These are phyloP conservation scores for Fusarium fujikuroi DNA, from an alignment of 2,329 filamentous ascomycete genomes.

Conservation along the genomic window DNA sequence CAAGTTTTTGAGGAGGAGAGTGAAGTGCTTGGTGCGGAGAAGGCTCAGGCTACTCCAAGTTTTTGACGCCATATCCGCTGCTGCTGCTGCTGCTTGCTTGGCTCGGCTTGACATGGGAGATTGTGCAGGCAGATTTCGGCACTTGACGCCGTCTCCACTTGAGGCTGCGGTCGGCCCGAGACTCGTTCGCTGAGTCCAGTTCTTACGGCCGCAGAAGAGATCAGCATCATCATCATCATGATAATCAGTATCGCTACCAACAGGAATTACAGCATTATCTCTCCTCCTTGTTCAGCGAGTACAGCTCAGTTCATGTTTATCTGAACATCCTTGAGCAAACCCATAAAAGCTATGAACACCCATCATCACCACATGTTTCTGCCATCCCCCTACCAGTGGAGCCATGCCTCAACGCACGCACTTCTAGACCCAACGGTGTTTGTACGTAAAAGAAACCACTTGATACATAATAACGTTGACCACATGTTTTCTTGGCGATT, in stretches of 20 bases:
- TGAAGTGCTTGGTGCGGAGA: slow-evolving; percentile 4
- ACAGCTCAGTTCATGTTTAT: slow-evolving; percentile 5
- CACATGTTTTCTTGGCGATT: slow-evolving; percentile 22
- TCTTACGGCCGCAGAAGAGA: not conserved
- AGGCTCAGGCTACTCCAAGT: slow-evolving; percentile 15
- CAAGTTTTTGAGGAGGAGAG: not conserved
- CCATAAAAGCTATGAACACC: slow-evolving; percentile 22
- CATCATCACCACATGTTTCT: slow-evolving; percentile 14
- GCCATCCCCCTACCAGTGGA: slow-evolving; percentile 3
- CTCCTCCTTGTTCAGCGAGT: too few relatives aligned
- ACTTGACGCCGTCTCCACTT: slow-evolving; percentile 24
- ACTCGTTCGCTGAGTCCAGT: not conserved
- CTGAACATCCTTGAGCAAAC: not conserved
- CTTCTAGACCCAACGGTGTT: slow-evolving; percentile 13
- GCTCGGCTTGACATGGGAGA: slow-evolving; percentile 17
- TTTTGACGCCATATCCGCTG: slow-evolving; percentile 24
- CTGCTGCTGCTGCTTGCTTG: slow-evolving; percentile 1
- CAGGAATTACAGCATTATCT: not conserved
- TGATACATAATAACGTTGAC: slow-evolving; percentile 28
- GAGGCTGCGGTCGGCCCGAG: slow-evolving; percentile 22
- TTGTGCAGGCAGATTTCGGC: slow-evolving; percentile 5
- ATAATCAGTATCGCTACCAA: slow-evolving; percentile 1
- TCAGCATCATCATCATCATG: not conserved
- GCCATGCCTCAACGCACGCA: slow-evolving; percentile 8
- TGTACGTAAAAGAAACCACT: slow-evolving; percentile 31